A percentile compares a stretch with the other conserved stretches of the same genome.
Evolutionary conservation across 1,284 basidiomycete genomes (phyloP).

Genomic region (Trametes versicolor): DNA sequence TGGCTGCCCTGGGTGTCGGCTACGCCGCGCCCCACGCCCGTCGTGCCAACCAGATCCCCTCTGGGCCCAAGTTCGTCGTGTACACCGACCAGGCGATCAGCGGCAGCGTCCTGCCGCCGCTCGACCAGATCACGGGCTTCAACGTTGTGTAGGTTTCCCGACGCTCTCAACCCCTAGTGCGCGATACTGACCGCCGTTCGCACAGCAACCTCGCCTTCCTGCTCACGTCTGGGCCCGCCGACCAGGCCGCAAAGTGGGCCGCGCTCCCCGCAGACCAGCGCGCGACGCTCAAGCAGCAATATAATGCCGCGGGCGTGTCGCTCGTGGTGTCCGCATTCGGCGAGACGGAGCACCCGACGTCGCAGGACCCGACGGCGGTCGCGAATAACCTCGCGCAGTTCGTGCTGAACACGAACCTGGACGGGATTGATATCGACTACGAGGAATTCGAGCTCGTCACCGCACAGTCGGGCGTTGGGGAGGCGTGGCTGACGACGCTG

Average conservation of each 20-base stretch:
- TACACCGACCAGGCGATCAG: constrained; percentile 15
- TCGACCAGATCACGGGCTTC: constrained; percentile 30
- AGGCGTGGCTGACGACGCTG: constrained; percentile 54
- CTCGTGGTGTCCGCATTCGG: constrained; percentile 62
- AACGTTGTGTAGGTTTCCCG: constrained; percentile 23
- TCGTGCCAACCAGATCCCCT: constrained; percentile 6
- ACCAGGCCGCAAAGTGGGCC: constrained; percentile 23
- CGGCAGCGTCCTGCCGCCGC: constrained; percentile 20
- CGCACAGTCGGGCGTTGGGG: constrained; percentile 46
- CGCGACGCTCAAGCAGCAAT: constrained; percentile 50
- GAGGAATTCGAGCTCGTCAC: constrained; percentile 60
- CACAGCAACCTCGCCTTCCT: constrained; percentile 29
- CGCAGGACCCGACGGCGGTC: constrained; percentile 49
- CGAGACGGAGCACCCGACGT: constrained; percentile 59
- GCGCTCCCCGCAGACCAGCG: constrained; percentile 37
- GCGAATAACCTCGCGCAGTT: constrained; percentile 59
- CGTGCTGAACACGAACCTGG: constrained; percentile 46
- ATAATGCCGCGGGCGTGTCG: constrained; percentile 56
- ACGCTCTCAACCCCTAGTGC: not conserved
- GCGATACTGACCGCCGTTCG: not conserved
- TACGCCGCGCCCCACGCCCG: constrained; percentile 9
- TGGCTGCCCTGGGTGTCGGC: constrained; percentile 15
- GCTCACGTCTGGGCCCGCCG: constrained; percentile 18
- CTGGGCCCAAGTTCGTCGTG: constrained; percentile 16
- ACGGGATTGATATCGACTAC: constrained; percentile 68